Evolutionary conservation across 495 filamentous ascomycete genomes (phyloP).

Genomic region (Elaphomyces granulatus): DNA sequence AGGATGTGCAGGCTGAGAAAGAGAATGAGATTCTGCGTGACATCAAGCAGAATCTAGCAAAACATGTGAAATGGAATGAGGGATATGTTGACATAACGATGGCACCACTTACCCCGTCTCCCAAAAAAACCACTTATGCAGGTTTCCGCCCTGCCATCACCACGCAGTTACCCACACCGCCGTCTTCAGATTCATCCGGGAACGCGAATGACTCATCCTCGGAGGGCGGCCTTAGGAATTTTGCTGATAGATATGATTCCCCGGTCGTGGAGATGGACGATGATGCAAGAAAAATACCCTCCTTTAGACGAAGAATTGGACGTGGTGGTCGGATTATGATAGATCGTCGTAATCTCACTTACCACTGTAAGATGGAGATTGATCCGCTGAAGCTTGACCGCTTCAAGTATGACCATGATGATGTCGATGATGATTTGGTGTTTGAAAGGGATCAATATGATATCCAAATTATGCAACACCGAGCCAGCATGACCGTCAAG

Average conservation of each 20-base stretch:
- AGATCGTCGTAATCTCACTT: constrained; percentile 48
- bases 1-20: constrained; percentile 65
- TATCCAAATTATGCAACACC: constrained; percentile 54
- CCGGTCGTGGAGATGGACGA: constrained; percentile 31
- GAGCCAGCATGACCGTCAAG: constrained; percentile 48
- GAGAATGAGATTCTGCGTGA: constrained; percentile 63
- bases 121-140: constrained; percentile 40
- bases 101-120: constrained; percentile 61
- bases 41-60: constrained; percentile 64
- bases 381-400: constrained; percentile 46
- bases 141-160: constrained; percentile 67
- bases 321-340: constrained; percentile 69
- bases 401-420: constrained; percentile 66
- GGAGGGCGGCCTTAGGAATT: constrained; percentile 28
- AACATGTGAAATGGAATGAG: constrained; percentile 77
- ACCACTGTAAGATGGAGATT: constrained; percentile 35
- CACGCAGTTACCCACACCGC: constrained; percentile 74
- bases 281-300: constrained; percentile 35
- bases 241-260: constrained; percentile 35
- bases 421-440: constrained; percentile 61
- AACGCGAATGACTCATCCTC: constrained; percentile 32
- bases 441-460: constrained; percentile 61
- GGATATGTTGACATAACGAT: constrained; percentile 72
- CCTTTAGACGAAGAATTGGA: constrained; percentile 55
- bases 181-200: constrained; percentile 60